Base-by-base conservation (phyloP, 305 asterid genomes). In the Fraxinus paxiana region DNA sequence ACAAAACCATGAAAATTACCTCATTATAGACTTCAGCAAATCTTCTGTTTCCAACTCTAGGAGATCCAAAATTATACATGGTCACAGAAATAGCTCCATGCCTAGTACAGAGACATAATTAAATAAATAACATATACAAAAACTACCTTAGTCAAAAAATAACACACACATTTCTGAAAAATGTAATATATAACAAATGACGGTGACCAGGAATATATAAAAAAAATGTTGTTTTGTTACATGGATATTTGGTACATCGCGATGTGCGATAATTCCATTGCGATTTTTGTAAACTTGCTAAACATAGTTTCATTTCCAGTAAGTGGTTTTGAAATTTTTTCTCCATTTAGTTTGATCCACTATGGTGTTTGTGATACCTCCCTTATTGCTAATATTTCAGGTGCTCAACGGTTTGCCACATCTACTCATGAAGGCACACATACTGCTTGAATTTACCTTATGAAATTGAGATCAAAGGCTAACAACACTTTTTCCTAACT, bases 31-130 rank as follows among this genome's bases (percentile, higher is more conserved):
- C 79, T 80, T 96, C 95, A 61, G 99, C 97, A 86, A 96, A 94
- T 83, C 87, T 92, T 84, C 91, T 92, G 88, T 96, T 96, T 87
- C 99, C 99, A 56, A 96, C 98, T 82, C 99, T 88, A 4, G 99
- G 99, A 82, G 99, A 96, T 83, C 99, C 99, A 82, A 96, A 96
- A 86, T 94, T 94, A 81, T 94, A 96, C 98, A 92, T 92, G 48
- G 97, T 94, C 86, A 96, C 94, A 12, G 88, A 80, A 84, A 94
- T 92, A 87, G 90, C 90, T 83, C 98, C 98, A 65, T 70, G 80
- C 92, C 99, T 96, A 84, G 88, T 76, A 75, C 81, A 85, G 10
- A 79, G 59, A 54, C 38, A 79, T 71, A 51, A 37, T 63, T 35
- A 22, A 6, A 65, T 48, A 81, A 61, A 38, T 72, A 63, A 46